A percentile compares a stretch with the other conserved stretches of the same genome.
phyloP scores from a whole-genome alignment of 2,329 filamentous ascomycete species.

The Microcyclospora tardicrescens region DNA sequence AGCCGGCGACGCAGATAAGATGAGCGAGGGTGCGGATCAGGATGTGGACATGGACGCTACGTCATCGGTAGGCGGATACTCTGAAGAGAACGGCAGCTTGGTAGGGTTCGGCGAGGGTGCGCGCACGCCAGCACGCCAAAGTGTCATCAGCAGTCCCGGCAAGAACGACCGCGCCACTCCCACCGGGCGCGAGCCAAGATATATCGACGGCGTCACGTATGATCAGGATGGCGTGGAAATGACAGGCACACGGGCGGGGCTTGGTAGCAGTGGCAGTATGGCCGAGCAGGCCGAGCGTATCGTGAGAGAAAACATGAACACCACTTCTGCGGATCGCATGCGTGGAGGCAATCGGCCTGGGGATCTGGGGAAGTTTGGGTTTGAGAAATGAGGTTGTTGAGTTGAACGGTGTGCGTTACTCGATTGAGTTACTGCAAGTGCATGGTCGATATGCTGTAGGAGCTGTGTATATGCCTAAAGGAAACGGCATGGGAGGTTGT shows the following conservation, averaged over 20 bases:
- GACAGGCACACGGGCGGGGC: slow-evolving; percentile 9
- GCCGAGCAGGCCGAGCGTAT: slow-evolving; percentile 52
- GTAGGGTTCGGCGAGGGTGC: slow-evolving; percentile 91
- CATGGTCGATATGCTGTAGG: no score
- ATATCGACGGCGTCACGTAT: slow-evolving; percentile 35
- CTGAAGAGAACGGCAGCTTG: slow-evolving; percentile 72
- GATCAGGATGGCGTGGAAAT: slow-evolving; percentile 30
- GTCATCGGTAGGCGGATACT: slow-evolving; percentile 64
- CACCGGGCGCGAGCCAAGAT: slow-evolving; percentile 27
- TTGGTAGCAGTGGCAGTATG: slow-evolving; percentile 2
- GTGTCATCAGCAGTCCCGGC: slow-evolving; percentile 62
- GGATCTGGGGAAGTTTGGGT: slow-evolving; percentile 47
- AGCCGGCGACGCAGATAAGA: slow-evolving; percentile 50
- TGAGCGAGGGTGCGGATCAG: slow-evolving; percentile 44
- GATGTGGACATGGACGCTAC: slow-evolving; percentile 25
- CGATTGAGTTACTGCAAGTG: no score
- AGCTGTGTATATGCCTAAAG: no score
- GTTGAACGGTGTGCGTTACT: not conserved
- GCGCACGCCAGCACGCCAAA: slow-evolving; percentile 40
- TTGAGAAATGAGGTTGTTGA: slow-evolving; percentile 33
- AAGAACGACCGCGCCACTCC: slow-evolving; percentile 17
- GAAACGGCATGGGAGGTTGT: no score
- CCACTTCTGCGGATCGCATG: slow-evolving; percentile 21
- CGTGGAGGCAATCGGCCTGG: slow-evolving; percentile 29
- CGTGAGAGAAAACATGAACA: slow-evolving; percentile 46